Percentiles rank a stretch among this genome's conserved stretches.
These are phyloP conservation scores for Pyrenophora seminiperda DNA, from an alignment of 2,329 filamentous ascomycete species.

Conservation along the genomic window DNA sequence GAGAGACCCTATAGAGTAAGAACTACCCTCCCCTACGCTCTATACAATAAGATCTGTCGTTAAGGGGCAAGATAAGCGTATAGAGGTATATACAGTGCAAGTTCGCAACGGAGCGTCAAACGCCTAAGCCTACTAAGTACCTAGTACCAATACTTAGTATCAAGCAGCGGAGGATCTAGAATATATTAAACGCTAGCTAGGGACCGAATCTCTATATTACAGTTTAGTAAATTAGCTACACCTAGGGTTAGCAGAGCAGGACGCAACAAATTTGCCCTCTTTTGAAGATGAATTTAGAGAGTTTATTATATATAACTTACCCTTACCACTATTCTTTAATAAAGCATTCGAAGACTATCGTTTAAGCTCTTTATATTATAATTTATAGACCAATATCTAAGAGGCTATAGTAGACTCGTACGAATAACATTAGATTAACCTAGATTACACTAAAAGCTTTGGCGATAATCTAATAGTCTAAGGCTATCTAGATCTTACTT, in stretches of 20 bases:
- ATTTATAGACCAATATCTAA: not conserved
- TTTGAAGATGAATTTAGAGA: not conserved
- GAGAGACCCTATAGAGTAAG: conserved; percentile 1
- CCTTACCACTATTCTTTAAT: not conserved
- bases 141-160: not conserved
- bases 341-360: not conserved
- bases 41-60: not conserved
- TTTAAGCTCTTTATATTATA: not conserved
- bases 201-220: not conserved
- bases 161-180: not conserved
- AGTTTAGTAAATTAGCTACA: not conserved
- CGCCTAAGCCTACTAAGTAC: not conserved
- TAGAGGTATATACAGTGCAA: not conserved
- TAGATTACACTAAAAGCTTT: not conserved
- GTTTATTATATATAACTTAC: not conserved
- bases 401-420: not conserved
- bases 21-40: not conserved
- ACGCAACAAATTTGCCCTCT: not conserved
- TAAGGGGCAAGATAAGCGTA: not conserved
- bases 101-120: not conserved
- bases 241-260: too few species aligned
- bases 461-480: not conserved
- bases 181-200: not conserved
- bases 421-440: not conserved
- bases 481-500: conserved; percentile 6